Conservation (phyloP, 768 basidiomycete species). For the Macrolepiota fuliginosa region DNA sequence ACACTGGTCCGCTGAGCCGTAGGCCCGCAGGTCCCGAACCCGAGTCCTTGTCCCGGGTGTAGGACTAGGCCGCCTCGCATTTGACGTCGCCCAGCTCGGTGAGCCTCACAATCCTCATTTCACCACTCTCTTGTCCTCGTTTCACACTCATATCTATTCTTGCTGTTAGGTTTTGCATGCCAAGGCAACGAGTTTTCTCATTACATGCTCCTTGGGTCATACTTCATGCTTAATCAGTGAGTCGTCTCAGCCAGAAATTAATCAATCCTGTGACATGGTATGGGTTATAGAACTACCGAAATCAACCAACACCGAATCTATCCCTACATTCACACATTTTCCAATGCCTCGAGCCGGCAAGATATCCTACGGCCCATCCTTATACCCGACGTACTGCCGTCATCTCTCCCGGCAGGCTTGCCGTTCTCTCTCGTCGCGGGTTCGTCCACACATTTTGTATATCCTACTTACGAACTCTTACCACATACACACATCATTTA, state of each 20-base stretch:
- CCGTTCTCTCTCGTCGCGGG: constrained; percentile 89
- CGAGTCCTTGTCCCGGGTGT: constrained; percentile 88
- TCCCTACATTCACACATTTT: constrained; percentile 92
- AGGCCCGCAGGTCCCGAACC: constrained; percentile 41
- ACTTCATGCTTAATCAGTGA: constrained; percentile 84
- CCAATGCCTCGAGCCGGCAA: constrained; percentile 61
- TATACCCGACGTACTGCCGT: constrained; percentile 85
- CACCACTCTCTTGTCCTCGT: not conserved
- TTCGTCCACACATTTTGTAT: constrained; percentile 23
- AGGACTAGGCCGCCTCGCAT: constrained; percentile 85
- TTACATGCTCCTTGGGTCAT: constrained; percentile 90
- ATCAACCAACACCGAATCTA: constrained; percentile 75
- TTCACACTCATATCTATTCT: not conserved
- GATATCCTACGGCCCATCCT: constrained; percentile 65
- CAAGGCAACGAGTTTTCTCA: constrained; percentile 97
- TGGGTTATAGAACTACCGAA: constrained; percentile 52
- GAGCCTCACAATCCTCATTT: constrained; percentile 14
- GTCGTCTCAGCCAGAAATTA: constrained; percentile 15
- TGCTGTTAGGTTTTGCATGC: constrained; percentile 72
- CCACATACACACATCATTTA: constrained; percentile 6
- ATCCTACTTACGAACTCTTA: not conserved
- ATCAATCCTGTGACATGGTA: not conserved
- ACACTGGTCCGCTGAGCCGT: constrained; percentile 8
- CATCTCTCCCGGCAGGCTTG: constrained; percentile 58
- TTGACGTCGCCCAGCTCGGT: constrained; percentile 85